phyloP scores from a whole-genome alignment of 495 filamentous ascomycete species.

The Podospora comata region DNA sequence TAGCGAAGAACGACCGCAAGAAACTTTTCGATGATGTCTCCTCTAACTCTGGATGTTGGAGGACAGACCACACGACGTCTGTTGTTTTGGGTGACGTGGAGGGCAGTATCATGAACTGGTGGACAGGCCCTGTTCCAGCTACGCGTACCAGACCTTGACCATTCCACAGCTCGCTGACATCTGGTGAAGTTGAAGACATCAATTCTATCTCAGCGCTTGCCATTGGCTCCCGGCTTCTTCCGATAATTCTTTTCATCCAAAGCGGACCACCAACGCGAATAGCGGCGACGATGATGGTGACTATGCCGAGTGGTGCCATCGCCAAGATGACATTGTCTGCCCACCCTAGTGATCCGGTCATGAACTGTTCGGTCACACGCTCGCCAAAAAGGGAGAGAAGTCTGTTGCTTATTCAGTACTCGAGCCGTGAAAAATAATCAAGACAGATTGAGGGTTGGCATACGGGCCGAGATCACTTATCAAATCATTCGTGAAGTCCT shows the following conservation, averaged over 20 bases:
- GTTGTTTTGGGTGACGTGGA: neutral
- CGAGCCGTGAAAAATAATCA: no score
- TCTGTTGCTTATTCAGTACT: conserved; percentile 1
- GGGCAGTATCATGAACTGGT: conserved; percentile 14
- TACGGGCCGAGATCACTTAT: conserved; percentile 35
- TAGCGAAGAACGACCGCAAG: neutral
- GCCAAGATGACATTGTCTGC: conserved; percentile 55
- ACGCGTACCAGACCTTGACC: conserved; percentile 32
- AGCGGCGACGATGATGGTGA: conserved; percentile 52
- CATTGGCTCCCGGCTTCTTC: conserved; percentile 37
- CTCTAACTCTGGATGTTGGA: neutral
- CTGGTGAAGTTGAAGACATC: conserved; percentile 33
- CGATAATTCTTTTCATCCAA: conserved; percentile 53
- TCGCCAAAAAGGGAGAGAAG: conserved; percentile 57
- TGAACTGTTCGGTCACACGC: conserved; percentile 55
- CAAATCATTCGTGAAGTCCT: no score
- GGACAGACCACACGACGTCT: neutral
- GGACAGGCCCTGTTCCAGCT: conserved; percentile 20
- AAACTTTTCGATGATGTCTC: neutral
- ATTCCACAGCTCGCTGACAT: conserved; percentile 41
- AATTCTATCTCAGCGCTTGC: conserved; percentile 34
- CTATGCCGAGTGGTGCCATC: conserved; percentile 52
- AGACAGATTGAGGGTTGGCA: neutral
- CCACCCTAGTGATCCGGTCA: conserved; percentile 49
- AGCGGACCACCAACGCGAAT: conserved; percentile 53